Evolutionary conservation across 805 yeast species (phyloP), one percentile per base, ranked within the genome.

Genomic region (Clavispora phyllophila): DNA sequence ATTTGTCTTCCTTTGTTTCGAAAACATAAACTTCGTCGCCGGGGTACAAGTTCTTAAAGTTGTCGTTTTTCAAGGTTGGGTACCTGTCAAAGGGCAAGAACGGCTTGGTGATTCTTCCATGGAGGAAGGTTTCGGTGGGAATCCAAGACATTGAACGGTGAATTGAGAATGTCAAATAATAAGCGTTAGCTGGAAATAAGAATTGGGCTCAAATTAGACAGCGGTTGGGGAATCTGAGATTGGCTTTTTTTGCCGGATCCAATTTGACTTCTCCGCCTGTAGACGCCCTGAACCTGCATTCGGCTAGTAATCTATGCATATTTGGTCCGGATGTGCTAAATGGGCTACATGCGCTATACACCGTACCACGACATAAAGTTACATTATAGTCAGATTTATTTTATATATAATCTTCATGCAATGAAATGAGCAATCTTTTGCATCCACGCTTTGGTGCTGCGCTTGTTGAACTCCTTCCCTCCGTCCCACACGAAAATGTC

Each of bases 401-500:
- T n/a, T n/a, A n/a, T n/a, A n/a, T n/a, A n/a, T n/a, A n/a, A n/a
- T n/a, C n/a, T n/a, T n/a, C n/a, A 68, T 4, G 72, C 72, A 26
- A 70, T 45, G 43, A 64, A 62, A 5, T 70, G 62, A 1, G 58
- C 42, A 44, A 60, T 50, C 48, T 65, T 69, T 35, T 54, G 54
- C n/a, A 59, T 40, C 6, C 65, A 55, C 17, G 66, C 72, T 40
- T 64, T 65, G 28, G 62, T 23, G 36, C 56, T 65, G 27, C 60
- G 54, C 20, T 54, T 51, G 46, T 67, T 66, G 47, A 65, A 69
- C 40, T 69, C 73, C 38, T 62, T 57, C 20, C 85, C 87, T 44
- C 87, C 93, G 50, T 82, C 87, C 95, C 95, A 87, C 18, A 81
- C 78, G 48, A 77, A 77, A 38, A 88, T 68, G 61, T 88, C 96